phyloP scores from a whole-genome alignment of 352 stramenopile genomes.

The Phytophthora hibernalis region DNA sequence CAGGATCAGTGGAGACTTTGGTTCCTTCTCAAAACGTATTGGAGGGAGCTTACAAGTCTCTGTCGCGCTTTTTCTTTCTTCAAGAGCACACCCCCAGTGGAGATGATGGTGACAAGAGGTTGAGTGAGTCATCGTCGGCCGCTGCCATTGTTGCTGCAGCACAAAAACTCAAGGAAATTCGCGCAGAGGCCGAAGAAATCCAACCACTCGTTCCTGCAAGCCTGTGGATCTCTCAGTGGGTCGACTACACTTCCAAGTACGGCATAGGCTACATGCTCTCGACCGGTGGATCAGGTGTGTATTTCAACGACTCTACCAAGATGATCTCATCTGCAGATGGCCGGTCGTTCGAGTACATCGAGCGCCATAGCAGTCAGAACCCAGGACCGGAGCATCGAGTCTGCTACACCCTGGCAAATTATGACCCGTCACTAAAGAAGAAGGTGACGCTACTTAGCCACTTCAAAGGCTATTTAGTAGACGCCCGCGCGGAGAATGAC shows the following conservation, averaged over 20 bases:
- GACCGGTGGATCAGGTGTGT: slow-evolving; percentile 95
- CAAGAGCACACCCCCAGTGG: slow-evolving; percentile 51
- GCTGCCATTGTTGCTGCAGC: slow-evolving; percentile 64
- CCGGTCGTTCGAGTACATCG: slow-evolving; percentile 96
- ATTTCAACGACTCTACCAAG: slow-evolving; percentile 99
- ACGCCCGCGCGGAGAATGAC: slow-evolving; percentile 69
- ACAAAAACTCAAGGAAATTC: slow-evolving; percentile 71
- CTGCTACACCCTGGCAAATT: slow-evolving; percentile 61
- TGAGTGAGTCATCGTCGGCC: slow-evolving; percentile 69
- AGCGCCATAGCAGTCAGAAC: slow-evolving; percentile 73
- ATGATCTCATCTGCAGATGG: slow-evolving; percentile 92
- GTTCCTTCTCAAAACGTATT: slow-evolving; percentile 41
- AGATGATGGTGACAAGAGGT: slow-evolving; percentile 43
- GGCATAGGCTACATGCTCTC: slow-evolving; percentile 98
- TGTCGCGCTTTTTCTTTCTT: slow-evolving; percentile 74
- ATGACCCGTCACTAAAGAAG: slow-evolving; percentile 93
- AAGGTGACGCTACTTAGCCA: slow-evolving; percentile 98
- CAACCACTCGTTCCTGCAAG: slow-evolving; percentile 44
- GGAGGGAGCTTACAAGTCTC: slow-evolving; percentile 59
- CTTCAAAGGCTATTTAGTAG: slow-evolving; percentile 97
- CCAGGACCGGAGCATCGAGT: slow-evolving; percentile 40
- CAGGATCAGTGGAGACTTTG: slow-evolving; percentile 10
- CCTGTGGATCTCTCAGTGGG: slow-evolving; percentile 97
- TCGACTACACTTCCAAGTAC: slow-evolving; percentile 99
- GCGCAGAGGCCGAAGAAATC: slow-evolving; percentile 54